These are phyloP conservation scores for Lentinula sp. DNA, from an alignment of 768 basidiomycete species.

Conservation along the genomic window DNA sequence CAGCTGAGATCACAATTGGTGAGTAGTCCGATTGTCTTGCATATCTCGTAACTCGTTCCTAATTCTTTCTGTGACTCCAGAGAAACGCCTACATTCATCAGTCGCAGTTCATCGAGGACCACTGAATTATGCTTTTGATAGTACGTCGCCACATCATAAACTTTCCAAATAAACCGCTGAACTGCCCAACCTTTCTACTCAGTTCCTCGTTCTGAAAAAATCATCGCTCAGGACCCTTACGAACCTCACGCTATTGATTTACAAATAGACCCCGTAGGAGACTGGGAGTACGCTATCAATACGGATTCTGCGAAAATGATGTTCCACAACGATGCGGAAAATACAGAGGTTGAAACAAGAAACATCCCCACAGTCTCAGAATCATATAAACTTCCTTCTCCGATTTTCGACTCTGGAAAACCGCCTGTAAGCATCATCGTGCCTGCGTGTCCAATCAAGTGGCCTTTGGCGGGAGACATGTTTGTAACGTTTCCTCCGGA, in stretches of 20 bases:
- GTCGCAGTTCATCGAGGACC: slow-evolving; percentile 51
- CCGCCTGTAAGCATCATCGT: slow-evolving; percentile 42
- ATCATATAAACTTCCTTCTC: slow-evolving; percentile 32
- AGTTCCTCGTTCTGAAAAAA: slow-evolving; percentile 25
- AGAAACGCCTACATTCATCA: slow-evolving; percentile 43
- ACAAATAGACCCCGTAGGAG: slow-evolving; percentile 38
- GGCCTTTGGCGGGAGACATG: slow-evolving; percentile 39
- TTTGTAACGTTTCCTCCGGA: slow-evolving; percentile 43
- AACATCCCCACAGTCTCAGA: too few species aligned
- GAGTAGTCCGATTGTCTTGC: not conserved
- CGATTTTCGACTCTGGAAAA: slow-evolving; percentile 42
- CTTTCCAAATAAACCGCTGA: too few species aligned
- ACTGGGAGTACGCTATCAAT: slow-evolving; percentile 54
- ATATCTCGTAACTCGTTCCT: not conserved
- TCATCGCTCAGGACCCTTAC: slow-evolving; percentile 35
- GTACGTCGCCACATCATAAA: slow-evolving; percentile 16
- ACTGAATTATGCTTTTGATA: slow-evolving; percentile 51
- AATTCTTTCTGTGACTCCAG: slow-evolving; percentile 17
- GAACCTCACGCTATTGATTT: slow-evolving; percentile 43
- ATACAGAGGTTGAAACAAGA: too few species aligned
- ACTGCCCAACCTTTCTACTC: not conserved
- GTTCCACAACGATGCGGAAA: slow-evolving; percentile 23
- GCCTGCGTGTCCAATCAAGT: slow-evolving; percentile 42
- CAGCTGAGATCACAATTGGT: slow-evolving; percentile 43
- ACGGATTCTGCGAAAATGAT: slow-evolving; percentile 39